Conservation (phyloP, 2,329 filamentous ascomycete species). For the Hirsutella thompsonii region DNA sequence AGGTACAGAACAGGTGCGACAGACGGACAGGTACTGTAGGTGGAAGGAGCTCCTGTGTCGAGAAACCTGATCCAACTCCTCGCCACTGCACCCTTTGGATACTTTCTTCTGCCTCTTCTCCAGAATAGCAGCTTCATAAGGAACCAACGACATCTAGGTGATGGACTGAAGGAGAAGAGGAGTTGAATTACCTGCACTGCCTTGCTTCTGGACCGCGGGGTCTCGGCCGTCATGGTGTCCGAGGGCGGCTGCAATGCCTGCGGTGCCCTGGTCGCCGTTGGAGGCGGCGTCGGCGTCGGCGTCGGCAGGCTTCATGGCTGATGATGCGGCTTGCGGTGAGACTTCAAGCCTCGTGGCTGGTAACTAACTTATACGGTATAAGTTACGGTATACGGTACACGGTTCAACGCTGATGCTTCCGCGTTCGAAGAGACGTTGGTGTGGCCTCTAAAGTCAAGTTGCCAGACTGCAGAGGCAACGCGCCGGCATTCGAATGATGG, state of each 20-base stretch:
- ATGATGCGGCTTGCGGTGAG: too few species aligned
- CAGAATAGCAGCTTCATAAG: not conserved
- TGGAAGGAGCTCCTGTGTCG: not conserved
- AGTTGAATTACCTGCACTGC: slow-evolving; percentile 1
- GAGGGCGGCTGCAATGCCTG: not conserved
- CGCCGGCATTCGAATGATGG: too few species aligned
- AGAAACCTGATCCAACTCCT: too few species aligned
- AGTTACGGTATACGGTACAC: too few species aligned
- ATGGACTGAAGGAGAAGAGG: not conserved
- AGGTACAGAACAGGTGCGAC: not conserved
- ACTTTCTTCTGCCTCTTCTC: too few species aligned
- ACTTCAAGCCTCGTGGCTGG: too few species aligned
- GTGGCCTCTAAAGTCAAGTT: too few species aligned
- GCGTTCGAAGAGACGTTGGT: too few species aligned
- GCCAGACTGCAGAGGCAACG: too few species aligned
- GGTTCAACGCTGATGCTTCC: too few species aligned
- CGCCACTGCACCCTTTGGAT: too few species aligned
- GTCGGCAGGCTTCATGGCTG: not conserved
- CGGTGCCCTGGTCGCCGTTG: not conserved
- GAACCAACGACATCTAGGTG: not conserved
- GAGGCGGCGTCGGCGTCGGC: not conserved
- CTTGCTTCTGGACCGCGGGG: not conserved
- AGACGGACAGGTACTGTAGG: not conserved
- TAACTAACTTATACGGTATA: too few species aligned
- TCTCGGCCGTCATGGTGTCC: not conserved